Evolutionary conservation across 768 basidiomycete species (phyloP).

Genomic region (Rhodotorula taiwanensis): DNA sequence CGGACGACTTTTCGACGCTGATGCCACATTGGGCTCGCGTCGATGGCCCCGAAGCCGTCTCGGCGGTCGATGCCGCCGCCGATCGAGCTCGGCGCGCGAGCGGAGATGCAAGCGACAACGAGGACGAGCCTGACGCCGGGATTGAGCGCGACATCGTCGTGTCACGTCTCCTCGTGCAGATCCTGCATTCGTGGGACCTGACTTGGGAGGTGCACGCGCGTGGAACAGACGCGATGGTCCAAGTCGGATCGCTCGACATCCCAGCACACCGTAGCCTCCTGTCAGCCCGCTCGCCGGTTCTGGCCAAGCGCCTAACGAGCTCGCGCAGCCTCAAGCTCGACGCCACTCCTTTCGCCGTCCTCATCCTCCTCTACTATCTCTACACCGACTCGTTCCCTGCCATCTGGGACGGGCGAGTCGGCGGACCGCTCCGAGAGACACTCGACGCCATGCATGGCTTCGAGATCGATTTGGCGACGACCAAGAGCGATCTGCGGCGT

Average conservation of each 20-base stretch:
- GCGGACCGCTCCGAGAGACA: slow-evolving; percentile 46
- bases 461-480: slow-evolving; percentile 36
- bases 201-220: slow-evolving; percentile 21
- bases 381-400: slow-evolving; percentile 78
- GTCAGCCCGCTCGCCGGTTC: slow-evolving; percentile 53
- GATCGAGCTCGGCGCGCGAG: slow-evolving; percentile 24
- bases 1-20: slow-evolving; percentile 60
- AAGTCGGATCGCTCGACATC: slow-evolving; percentile 47
- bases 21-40: slow-evolving; percentile 54
- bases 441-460: slow-evolving; percentile 42
- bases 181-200: slow-evolving; percentile 35
- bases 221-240: slow-evolving; percentile 61
- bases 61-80: slow-evolving; percentile 36
- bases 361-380: slow-evolving; percentile 75
- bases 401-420: slow-evolving; percentile 73
- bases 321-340: slow-evolving; percentile 47
- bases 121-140: slow-evolving; percentile 20
- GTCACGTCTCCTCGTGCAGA: slow-evolving; percentile 9
- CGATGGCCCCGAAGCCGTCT: slow-evolving; percentile 32
- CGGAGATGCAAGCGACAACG: slow-evolving; percentile 19
- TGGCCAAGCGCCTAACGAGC: slow-evolving; percentile 49
- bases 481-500: slow-evolving; percentile 11
- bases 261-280: slow-evolving; percentile 65
- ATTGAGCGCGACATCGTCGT: slow-evolving; percentile 36
- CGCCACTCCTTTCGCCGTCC: slow-evolving; percentile 59